phyloP scores from a whole-genome alignment of 2,329 filamentous ascomycete species.

The Ustilaginoidea virens region DNA sequence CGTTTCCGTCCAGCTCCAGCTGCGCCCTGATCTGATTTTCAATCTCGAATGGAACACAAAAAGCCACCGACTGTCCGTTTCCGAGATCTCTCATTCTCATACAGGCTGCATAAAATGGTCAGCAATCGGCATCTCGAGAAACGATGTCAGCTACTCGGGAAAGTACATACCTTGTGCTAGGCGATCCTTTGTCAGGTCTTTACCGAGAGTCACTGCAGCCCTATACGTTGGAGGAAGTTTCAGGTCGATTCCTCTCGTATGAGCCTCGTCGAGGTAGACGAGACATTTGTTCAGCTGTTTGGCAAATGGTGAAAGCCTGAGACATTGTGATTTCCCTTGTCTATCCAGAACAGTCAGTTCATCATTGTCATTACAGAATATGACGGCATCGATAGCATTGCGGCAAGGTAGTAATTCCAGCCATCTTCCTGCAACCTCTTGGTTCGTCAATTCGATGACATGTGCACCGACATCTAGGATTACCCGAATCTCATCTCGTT shows the following conservation, averaged over 20 bases:
- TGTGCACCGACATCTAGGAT: constrained; percentile 59
- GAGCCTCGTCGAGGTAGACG: constrained; percentile 54
- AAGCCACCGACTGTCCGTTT: constrained; percentile 47
- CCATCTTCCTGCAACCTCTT: constrained; percentile 37
- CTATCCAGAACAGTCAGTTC: constrained; percentile 38
- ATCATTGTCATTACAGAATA: constrained; percentile 44
- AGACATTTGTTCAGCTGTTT: constrained; percentile 42
- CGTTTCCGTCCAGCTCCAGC: accelerated
- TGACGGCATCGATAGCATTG: constrained; percentile 14
- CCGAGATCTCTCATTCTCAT: constrained; percentile 60
- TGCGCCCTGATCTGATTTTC: constrained; percentile 28
- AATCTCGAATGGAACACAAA: constrained; percentile 45
- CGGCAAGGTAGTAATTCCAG: constrained; percentile 14
- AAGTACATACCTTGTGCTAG: constrained; percentile 44
- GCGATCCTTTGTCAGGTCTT: constrained; percentile 50
- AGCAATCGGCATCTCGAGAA: background rate
- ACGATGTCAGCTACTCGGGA: background rate
- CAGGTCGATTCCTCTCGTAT: constrained; percentile 56
- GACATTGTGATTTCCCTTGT: constrained; percentile 25
- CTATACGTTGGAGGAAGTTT: constrained; percentile 40
- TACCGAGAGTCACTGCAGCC: constrained; percentile 53
- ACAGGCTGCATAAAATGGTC: constrained; percentile 30
- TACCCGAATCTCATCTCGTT: constrained; percentile 31
- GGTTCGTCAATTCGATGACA: constrained; percentile 48
- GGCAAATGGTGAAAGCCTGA: constrained; percentile 43